Base-by-base conservation (phyloP, 1,284 basidiomycete species). In the Phellinidium pouzarii region DNA sequence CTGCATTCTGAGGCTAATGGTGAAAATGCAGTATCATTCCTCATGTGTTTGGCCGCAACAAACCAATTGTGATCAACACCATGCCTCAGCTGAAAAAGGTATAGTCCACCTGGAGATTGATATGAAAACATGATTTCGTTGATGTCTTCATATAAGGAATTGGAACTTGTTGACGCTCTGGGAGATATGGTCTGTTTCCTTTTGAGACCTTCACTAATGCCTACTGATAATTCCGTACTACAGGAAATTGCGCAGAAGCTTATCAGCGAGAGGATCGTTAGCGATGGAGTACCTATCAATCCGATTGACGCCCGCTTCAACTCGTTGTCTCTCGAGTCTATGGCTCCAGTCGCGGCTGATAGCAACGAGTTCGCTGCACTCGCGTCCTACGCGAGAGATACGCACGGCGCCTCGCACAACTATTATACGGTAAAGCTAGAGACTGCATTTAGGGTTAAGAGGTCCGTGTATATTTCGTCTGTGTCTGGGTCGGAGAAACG, bases 131-230 rank as follows among this genome's bases (percentile, higher is more conserved):
- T 52, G 19, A 42, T 36, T 9, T 52, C n/a, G n/a, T n/a, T n/a
- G n/a, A 53, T 36, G 48, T 23, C 19, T 20, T 4, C 7, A 43
- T 25, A 25, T 9, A 54, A 77, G 71, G 81, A 85, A 70, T 71
- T 85, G 20, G 79, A 82, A 20, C 73, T 84, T 14, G 78, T 84
- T 17, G 81, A 84, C 57, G 78, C 80, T 4, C 73, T 85, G 19
- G 79, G 78, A 34, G 80, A 83, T 61, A 81, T 82, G 77, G 76
- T 73, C 59, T 17, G 60, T 57, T 11, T 29, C 2, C 44, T n/a
- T 40, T n/a, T 17, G 8, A 40, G 14, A 40, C 37, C 57, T 26
- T 59, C 36, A 11, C 31, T 50, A 27, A 49, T 7, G n/a, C 19
- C 19, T 17, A 36, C 12, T 22, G 41, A 31, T 29, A 8, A 37